Conservation (phyloP, 2,329 filamentous ascomycete species). For the Trichoderma harzianum region DNA sequence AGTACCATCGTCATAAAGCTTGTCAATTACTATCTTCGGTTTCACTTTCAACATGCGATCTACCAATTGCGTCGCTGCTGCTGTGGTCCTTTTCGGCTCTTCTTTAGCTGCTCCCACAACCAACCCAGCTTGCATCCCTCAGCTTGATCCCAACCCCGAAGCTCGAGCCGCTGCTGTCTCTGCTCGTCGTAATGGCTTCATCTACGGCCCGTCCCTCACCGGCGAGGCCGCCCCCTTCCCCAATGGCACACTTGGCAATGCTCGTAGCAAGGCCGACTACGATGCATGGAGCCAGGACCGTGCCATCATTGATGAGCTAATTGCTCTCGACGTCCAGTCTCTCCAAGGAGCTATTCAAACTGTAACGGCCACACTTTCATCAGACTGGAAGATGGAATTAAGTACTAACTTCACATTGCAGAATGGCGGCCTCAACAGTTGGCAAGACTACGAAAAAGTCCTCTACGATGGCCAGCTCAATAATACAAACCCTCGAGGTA, state of each 20-base stretch:
- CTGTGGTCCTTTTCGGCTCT: background rate
- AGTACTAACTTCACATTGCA: background rate
- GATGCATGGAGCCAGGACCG: conserved; percentile 21
- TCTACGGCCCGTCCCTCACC: conserved; percentile 24
- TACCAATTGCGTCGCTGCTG: background rate
- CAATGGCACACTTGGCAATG: conserved; percentile 22
- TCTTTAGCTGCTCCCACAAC: background rate
- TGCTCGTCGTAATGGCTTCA: conserved; percentile 8
- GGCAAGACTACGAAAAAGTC: background rate
- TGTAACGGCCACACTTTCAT: background rate
- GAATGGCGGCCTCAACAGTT: background rate
- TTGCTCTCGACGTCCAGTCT: background rate
- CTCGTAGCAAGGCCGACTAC: conserved; percentile 18
- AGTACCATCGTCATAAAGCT: background rate
- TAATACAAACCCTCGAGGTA: conserved; percentile 33
- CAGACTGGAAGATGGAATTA: background rate
- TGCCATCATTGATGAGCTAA: conserved; percentile 19
- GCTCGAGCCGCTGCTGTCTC: conserved; percentile 16
- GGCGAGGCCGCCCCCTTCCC: conserved; percentile 24
- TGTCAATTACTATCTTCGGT: background rate
- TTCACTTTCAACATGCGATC: background rate
- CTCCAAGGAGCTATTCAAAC: background rate
- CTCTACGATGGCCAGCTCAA: conserved; percentile 43
- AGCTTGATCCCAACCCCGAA: conserved; percentile 18
- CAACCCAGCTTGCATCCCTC: conserved; percentile 17